Evolutionary conservation across 2,329 filamentous ascomycete genomes (phyloP).

Genomic region (Sporothrix phasma): DNA sequence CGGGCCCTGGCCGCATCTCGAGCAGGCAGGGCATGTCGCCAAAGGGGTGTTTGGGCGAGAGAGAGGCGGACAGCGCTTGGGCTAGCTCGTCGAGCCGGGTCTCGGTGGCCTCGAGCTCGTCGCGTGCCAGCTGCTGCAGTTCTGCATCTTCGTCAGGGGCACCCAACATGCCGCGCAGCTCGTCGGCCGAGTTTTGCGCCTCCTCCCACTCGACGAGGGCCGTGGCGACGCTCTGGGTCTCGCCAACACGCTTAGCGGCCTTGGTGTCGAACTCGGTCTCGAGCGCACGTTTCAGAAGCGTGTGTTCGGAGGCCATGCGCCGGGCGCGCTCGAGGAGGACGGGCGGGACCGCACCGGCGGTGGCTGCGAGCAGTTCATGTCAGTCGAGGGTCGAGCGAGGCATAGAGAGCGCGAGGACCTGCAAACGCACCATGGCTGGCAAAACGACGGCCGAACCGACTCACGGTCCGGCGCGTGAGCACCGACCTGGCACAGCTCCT

Average conservation of each 20-base stretch:
- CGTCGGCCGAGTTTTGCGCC: slow-evolving; percentile 41
- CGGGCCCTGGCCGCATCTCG: slow-evolving; percentile 85
- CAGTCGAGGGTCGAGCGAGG: not conserved
- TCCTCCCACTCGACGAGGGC: slow-evolving; percentile 51
- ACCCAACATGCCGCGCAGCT: slow-evolving; percentile 42
- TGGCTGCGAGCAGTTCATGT: not conserved
- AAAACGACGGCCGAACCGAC: slow-evolving; percentile 29
- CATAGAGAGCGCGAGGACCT: not conserved
- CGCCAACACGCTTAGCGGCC: slow-evolving; percentile 50
- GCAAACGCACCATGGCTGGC: slow-evolving; percentile 35
- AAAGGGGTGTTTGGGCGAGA: slow-evolving; percentile 85
- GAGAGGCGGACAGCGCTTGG: slow-evolving; percentile 58
- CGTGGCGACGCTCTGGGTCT: slow-evolving; percentile 46
- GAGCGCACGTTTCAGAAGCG: slow-evolving; percentile 41
- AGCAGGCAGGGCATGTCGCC: slow-evolving; percentile 81
- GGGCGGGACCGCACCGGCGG: slow-evolving; percentile 34
- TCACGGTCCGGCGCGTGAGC: slow-evolving; percentile 24
- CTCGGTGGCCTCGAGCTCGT: slow-evolving; percentile 64
- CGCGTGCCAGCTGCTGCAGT: slow-evolving; percentile 65
- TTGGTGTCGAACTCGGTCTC: slow-evolving; percentile 45
- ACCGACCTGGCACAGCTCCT: slow-evolving; percentile 36
- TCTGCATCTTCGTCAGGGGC: slow-evolving; percentile 54
- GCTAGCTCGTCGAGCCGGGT: slow-evolving; percentile 53
- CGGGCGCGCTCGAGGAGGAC: slow-evolving; percentile 51
- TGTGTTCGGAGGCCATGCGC: slow-evolving; percentile 47